A percentile compares a stretch with the other conserved stretches of the same genome.
Evolutionary conservation across 345 rosid genomes (phyloP).

Genomic region (Salix exigua): DNA sequence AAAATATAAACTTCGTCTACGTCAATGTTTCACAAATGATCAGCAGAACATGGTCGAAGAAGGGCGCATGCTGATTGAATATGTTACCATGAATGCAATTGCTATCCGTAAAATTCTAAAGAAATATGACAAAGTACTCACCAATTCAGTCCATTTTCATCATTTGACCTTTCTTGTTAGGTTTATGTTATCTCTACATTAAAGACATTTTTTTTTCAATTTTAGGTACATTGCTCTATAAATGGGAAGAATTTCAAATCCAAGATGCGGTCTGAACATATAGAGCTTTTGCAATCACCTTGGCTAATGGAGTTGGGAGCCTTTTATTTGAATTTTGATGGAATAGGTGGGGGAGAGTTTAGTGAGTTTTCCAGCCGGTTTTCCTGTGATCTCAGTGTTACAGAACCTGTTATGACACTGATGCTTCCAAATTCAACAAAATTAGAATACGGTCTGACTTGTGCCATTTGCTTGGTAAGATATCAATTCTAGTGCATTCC

Average conservation of each 20-base stretch:
- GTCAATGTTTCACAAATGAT: constrained; percentile 60
- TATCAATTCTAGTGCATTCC: constrained; percentile 4
- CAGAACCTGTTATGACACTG: constrained; percentile 54
- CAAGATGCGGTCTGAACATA: constrained; percentile 77
- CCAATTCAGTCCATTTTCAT: not conserved
- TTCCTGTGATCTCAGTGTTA: constrained; percentile 50
- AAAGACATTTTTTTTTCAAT: not conserved
- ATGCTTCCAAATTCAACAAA: constrained; percentile 53
- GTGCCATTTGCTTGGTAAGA: constrained; percentile 82
- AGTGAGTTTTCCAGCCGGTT: constrained; percentile 46
- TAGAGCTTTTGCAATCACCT: constrained; percentile 88
- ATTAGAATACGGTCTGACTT: constrained; percentile 73
- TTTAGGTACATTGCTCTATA: constrained; percentile 74
- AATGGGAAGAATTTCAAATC: constrained; percentile 75
- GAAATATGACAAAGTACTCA: constrained; percentile 85
- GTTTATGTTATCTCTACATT: not conserved
- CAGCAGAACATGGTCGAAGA: constrained; percentile 56
- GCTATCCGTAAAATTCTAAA: constrained; percentile 88
- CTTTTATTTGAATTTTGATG: constrained; percentile 62
- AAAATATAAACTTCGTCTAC: constrained; percentile 44
- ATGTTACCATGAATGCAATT: constrained; percentile 74
- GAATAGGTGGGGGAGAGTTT: constrained; percentile 41
- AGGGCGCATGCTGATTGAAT: constrained; percentile 73
- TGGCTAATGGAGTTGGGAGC: constrained; percentile 96
- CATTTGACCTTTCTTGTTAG: not conserved